Base-by-base conservation (phyloP, 768 basidiomycete species). In the Kwoniella pini region DNA sequence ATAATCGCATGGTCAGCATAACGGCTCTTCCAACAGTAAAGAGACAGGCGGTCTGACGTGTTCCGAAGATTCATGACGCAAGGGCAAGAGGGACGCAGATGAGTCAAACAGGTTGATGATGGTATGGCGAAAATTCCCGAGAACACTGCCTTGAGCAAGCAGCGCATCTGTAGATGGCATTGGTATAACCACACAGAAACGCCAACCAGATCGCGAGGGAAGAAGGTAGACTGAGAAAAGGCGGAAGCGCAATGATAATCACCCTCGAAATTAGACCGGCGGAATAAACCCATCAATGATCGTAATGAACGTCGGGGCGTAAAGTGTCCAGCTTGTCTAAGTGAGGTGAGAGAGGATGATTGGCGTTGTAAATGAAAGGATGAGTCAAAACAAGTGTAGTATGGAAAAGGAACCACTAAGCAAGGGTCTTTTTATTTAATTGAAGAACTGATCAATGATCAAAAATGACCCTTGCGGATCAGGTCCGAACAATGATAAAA, bases 381-480 rank as follows among this genome's bases (percentile, higher is more conserved):
- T 42, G 40, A 19, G 7, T 42, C 9, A 19, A 13, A 19, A 42
- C 19, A 6, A 42, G 19, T 7, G 33, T 15, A 15, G 40, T 13
- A 12, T 9, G 19, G 40, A 17, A 19, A 36, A 15, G 33, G 15
- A 15, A 15, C 7, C 7, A 36, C 15, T 12, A 17, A 42, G 40
- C 11, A 42, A 19, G 40, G 40, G 40, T 42, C 5, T 15, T 36
- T 12, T 42, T 42, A 19, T 22, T 26, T 46, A 13, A 46, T 1
- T 22, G 21, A 46, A 46, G 15, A 46, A 24, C 19, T 15, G 17
- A 50, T 46, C 44, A 46, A 42, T n/a, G 40, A 46, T 27, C 24
- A 11, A 46, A 46, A 7, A 22, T 43, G n/a, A 46, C 24, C 44
- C 48, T 7, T 50, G 48, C 48, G 48, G 48, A 36, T 50, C 31